Percentiles rank a stretch among this genome's conserved stretches.
phyloP scores from a whole-genome alignment of 2,329 filamentous ascomycete genomes.

The Gnomoniopsis sp. region DNA sequence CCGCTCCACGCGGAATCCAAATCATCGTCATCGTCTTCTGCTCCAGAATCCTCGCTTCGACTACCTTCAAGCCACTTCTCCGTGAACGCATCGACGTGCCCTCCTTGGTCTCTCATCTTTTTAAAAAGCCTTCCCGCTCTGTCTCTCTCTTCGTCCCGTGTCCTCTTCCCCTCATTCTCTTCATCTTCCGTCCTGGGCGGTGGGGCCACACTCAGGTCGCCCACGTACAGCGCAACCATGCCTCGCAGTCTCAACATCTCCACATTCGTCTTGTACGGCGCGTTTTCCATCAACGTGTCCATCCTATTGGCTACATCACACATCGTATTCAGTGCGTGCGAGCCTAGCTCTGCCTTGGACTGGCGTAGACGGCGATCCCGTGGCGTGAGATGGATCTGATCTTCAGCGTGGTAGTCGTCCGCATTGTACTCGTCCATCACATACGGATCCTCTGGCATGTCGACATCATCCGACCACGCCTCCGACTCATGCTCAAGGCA shows the following conservation, averaged over 20 bases:
- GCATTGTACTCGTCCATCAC: conserved; percentile 20
- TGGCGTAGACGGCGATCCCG: conserved; percentile 23
- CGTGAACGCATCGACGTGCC: conserved; percentile 30
- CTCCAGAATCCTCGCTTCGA: conserved; percentile 25
- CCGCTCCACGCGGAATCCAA: conserved; percentile 20
- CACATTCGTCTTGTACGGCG: conserved; percentile 66
- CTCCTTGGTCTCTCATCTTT: conserved; percentile 31
- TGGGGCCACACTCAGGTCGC: conserved; percentile 57
- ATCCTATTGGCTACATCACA: conserved; percentile 64
- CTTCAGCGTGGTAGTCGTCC: conserved; percentile 22
- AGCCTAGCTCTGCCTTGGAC: conserved; percentile 38
- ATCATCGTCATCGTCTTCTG: conserved; percentile 23
- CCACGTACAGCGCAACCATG: conserved; percentile 72
- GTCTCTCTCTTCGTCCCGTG: conserved; percentile 32
- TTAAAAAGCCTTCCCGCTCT: conserved; percentile 36
- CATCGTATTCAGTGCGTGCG: conserved; percentile 55
- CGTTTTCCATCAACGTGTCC: conserved; percentile 65
- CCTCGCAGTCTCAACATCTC: conserved; percentile 68
- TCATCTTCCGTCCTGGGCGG: conserved; percentile 26
- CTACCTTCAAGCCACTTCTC: conserved; percentile 25
- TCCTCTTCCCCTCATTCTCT: conserved; percentile 27
- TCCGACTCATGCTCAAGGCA: conserved; percentile 31
- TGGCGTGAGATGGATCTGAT: conserved; percentile 19
- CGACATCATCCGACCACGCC: conserved; percentile 31
- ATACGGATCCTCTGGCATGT: conserved; percentile 23